Base-by-base conservation (phyloP, 352 stramenopile genomes). In the Globisporangium mamillatum region DNA sequence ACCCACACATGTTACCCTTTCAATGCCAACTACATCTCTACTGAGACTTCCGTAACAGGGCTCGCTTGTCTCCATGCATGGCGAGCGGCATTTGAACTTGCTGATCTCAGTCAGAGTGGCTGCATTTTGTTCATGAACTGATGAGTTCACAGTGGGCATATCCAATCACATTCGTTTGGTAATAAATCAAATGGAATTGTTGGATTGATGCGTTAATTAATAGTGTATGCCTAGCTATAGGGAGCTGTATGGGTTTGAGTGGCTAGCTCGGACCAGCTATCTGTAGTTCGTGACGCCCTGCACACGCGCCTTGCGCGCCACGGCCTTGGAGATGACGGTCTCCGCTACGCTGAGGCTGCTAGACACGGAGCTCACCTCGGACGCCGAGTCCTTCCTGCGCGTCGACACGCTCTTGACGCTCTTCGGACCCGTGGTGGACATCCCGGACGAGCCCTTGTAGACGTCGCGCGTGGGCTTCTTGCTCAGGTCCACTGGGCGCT, bases 291-390 rank as follows among this genome's bases (percentile, higher is more conserved):
- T 69, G 58, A 68, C 67, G 25, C 74, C 75, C 12, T 69, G 63
- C 9, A 84, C 64, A 2, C 84, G 81, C 7, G 82, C 74, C 68
- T 94, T 94, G 16, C 86, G 82, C 12, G 75, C 77, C 2, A 77
- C 90, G 3, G 84, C 84, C 44, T 88, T 85, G 24, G 86, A 92
- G 56, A 94, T 94, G 60, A 92, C 79, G 0, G 86, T 84, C 54
- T 94, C 86, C 0, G 86, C 86, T 4, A 94, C 84, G 8, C 72
- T 79, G 12, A 89, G 72, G 20, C 73, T 84, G 59, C 78, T 91
- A 63, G 84, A 81, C 14, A 93, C 73, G 1, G 82, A 91, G 70
- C 76, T 84, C 29, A 81, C 78, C 63, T 91, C 81, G 4, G 76
- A 91, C 3, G 71, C 68, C 48, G 73, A 71, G 50, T 84, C 79